These are phyloP conservation scores for Prunus armeniaca DNA, from an alignment of 306 rosid species.

Conservation along the genomic window DNA sequence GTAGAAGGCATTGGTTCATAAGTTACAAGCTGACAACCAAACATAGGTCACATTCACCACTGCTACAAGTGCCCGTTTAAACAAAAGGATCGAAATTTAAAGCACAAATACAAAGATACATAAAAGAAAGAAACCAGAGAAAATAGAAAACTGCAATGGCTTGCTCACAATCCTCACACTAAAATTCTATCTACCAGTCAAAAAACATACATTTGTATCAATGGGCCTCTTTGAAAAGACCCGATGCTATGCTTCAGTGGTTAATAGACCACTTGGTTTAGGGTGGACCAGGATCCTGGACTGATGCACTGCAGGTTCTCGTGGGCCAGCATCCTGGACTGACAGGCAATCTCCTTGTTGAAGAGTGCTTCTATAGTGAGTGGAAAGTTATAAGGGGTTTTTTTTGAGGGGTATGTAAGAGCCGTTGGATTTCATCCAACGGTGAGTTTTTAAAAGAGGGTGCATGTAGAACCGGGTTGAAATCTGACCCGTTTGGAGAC, in stretches of 20 bases:
- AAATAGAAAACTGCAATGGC: constrained; percentile 49
- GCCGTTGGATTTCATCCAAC: no score
- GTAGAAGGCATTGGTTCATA: not conserved
- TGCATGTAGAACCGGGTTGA: no score
- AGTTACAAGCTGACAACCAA: not conserved
- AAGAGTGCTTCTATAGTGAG: no score
- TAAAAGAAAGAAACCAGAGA: constrained; percentile 19
- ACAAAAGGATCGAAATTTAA: constrained; percentile 3
- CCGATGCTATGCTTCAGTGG: no score
- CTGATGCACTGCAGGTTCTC: constrained; percentile 32
- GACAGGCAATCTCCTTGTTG: constrained; percentile 81
- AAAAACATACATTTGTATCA: not conserved
- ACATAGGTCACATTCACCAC: not conserved
- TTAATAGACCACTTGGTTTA: no score
- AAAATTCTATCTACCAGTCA: constrained; percentile 30
- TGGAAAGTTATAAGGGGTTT: no score
- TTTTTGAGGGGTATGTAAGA: no score
- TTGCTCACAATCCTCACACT: constrained; percentile 37
- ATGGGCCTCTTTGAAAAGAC: no score
- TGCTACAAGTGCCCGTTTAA: not conserved
- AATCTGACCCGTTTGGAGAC: no score
- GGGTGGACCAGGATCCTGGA: no score
- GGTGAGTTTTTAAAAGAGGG: no score
- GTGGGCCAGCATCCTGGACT: constrained; percentile 83
- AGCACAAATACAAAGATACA: not conserved